A percentile compares a stretch with the other conserved stretches of the same genome.
Evolutionary conservation across 805 yeast species (phyloP).

Genomic region (Zygosaccharomyces siamensis): DNA sequence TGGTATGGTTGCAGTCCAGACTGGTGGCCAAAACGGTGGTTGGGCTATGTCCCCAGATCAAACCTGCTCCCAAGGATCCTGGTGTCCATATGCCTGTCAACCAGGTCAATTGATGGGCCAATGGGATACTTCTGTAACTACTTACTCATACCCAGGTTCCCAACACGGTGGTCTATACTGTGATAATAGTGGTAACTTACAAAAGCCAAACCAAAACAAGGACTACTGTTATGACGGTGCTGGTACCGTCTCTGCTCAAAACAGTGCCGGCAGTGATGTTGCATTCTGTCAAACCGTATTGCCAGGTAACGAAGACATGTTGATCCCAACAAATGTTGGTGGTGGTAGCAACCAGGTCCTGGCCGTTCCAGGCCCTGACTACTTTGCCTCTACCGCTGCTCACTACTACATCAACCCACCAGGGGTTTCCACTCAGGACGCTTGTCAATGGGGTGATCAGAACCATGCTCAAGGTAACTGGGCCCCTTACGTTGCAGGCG

Average conservation of each 20-base stretch:
- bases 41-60: conserved; percentile 85
- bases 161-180: conserved; percentile 82
- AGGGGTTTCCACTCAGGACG: conserved; percentile 69
- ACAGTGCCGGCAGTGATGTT: conserved; percentile 52
- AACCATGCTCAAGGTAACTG: conserved; percentile 76
- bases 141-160: conserved; percentile 71
- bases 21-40: conserved; percentile 58
- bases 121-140: conserved; percentile 76
- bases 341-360: conserved; percentile 45
- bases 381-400: conserved; percentile 83
- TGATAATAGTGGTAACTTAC: conserved; percentile 60
- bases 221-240: conserved; percentile 73
- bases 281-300: conserved; percentile 91
- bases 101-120: conserved; percentile 85
- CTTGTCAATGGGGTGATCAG: conserved; percentile 78
- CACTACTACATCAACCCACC: conserved; percentile 84
- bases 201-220: conserved; percentile 52
- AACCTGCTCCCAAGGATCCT: conserved; percentile 65
- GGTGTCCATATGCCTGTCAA: conserved; percentile 89
- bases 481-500: conserved; percentile 93
- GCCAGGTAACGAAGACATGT: conserved; percentile 93
- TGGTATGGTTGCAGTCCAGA: conserved; percentile 68
- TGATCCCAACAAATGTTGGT: conserved; percentile 74
- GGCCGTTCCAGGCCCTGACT: conserved; percentile 81
- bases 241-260: conserved; percentile 62